Evolutionary conservation across 352 stramenopile genomes (phyloP), one percentile per base, ranked within the genome.

Genomic region (Globisporangium okanoganense): DNA sequence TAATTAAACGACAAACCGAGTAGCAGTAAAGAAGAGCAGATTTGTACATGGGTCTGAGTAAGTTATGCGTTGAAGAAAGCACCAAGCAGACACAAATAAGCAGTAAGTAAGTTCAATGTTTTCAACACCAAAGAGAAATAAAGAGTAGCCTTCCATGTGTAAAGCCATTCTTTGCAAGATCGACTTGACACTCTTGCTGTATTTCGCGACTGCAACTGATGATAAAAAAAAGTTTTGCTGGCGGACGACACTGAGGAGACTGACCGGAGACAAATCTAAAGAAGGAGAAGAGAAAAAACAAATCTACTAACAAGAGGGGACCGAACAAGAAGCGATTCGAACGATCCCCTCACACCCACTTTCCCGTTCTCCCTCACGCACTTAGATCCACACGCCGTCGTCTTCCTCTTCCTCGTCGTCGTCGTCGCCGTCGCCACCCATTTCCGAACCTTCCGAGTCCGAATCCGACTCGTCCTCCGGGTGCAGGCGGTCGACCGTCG

Each of bases 341-440:
- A 2, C 41, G 5, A 3, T 25, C n/a, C 18, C n/a, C 41, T 43
- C 41, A 48, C 41, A 48, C 41, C 41, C 18, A 48, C 41, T 48
- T 43, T 20, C 41, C 41, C 41, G 5, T 48, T 25, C 41, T 48
- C n/a, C 41, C 5, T 14, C 20, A 7, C 4, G n/a, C n/a, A 48
- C 65, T 83, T 89, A 95, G 68, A 95, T 95, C 85, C 85, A 95
- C 62, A 95, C 83, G 66, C 85, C 83, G 67, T 91, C 83, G 64
- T 86, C 81, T 55, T 76, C 78, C 50, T 87, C 77, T 24, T 84
- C 66, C 16, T 77, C 81, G 22, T 77, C 81, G 29, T 87, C 80
- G 35, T 71, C 72, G 22, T 65, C 70, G 14, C 70, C 33, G 14
- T 72, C 33, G 3, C 45, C 62, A 25, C 62, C 64, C 44, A 69